Percentiles rank a stretch among this genome's conserved stretches.
These are phyloP conservation scores for Microsporum audouinii DNA, from an alignment of 2,329 filamentous ascomycete species.

Conservation along the genomic window DNA sequence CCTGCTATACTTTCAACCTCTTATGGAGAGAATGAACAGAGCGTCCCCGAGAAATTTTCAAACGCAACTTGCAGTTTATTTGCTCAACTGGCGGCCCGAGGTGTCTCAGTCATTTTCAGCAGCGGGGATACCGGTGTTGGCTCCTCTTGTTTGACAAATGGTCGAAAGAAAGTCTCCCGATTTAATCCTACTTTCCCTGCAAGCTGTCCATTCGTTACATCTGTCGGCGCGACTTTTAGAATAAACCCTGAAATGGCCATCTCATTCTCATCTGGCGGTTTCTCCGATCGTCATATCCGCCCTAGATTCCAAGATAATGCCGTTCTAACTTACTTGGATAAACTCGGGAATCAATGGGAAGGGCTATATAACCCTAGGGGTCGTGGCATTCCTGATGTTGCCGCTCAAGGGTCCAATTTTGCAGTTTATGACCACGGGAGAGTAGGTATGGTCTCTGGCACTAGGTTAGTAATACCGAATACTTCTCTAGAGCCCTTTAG, in stretches of 20 bases:
- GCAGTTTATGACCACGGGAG: slow-evolving; percentile 30
- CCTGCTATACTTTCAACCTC: slow-evolving; percentile 57
- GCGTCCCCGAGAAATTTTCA: slow-evolving; percentile 49
- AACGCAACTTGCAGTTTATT: slow-evolving; percentile 51
- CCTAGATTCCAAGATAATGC: slow-evolving; percentile 38
- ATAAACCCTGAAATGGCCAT: slow-evolving; percentile 43
- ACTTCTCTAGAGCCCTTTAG: too few species aligned
- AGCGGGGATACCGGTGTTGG: slow-evolving; percentile 53
- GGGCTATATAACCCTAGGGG: slow-evolving; percentile 43
- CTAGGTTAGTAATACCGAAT: slow-evolving; percentile 24
- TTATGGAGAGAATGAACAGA: slow-evolving; percentile 57
- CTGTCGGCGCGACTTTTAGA: slow-evolving; percentile 48
- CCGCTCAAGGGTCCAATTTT: slow-evolving; percentile 43
- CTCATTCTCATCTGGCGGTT: slow-evolving; percentile 43
- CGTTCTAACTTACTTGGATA: slow-evolving; percentile 36
- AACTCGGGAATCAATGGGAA: slow-evolving; percentile 32
- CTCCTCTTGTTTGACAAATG: slow-evolving; percentile 43
- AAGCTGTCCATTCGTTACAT: slow-evolving; percentile 51
- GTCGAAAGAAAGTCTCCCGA: slow-evolving; percentile 40
- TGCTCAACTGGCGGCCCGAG: slow-evolving; percentile 54
- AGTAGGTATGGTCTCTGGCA: slow-evolving; percentile 36
- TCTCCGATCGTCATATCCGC: slow-evolving; percentile 39
- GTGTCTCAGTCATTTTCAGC: slow-evolving; percentile 54
- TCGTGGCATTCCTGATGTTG: slow-evolving; percentile 51
- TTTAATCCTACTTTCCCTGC: slow-evolving; percentile 47